Conservation (phyloP, 2,329 filamentous ascomycete species). For the Colletotrichum simmondsii region DNA sequence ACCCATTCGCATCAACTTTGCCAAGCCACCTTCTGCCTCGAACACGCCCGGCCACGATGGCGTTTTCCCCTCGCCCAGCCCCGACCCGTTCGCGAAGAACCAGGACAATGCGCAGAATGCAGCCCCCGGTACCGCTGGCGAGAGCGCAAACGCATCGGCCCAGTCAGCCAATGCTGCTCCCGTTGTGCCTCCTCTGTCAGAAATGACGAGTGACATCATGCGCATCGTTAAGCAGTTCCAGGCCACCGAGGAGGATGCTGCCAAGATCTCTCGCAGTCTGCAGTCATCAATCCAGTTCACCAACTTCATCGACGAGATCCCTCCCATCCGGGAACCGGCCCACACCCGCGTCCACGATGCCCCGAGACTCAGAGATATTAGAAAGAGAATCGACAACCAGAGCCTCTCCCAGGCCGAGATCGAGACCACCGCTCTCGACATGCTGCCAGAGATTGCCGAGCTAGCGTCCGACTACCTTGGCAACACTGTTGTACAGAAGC, state of each 20-base stretch:
- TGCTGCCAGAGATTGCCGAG: conserved; percentile 97
- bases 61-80: conserved; percentile 89
- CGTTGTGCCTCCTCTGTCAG: conserved; percentile 76
- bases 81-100: conserved; percentile 79
- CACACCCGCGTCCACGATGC: conserved; percentile 93
- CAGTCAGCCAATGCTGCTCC: conserved; percentile 61
- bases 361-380: conserved; percentile 92
- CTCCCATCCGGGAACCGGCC: conserved; percentile 87
- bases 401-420: conserved; percentile 87
- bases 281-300: conserved; percentile 81
- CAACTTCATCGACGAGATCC: conserved; percentile 83
- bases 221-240: conserved; percentile 91
- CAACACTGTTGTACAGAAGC: conserved; percentile 99
- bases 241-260: conserved; percentile 81
- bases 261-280: conserved; percentile 77
- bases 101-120: conserved; percentile 56
- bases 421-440: conserved; percentile 89
- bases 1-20: conserved; percentile 95
- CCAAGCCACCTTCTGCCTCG: conserved; percentile 91
- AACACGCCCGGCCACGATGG: conserved; percentile 91
- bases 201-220: conserved; percentile 85
- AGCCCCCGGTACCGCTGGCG: conserved; percentile 51
- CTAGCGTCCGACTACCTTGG: conserved; percentile 95
- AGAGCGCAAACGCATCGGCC: conserved; percentile 41
- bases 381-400: conserved; percentile 97